Evolutionary conservation across 2,329 filamentous ascomycete genomes (phyloP).

Genomic region (Thelonectria olida): DNA sequence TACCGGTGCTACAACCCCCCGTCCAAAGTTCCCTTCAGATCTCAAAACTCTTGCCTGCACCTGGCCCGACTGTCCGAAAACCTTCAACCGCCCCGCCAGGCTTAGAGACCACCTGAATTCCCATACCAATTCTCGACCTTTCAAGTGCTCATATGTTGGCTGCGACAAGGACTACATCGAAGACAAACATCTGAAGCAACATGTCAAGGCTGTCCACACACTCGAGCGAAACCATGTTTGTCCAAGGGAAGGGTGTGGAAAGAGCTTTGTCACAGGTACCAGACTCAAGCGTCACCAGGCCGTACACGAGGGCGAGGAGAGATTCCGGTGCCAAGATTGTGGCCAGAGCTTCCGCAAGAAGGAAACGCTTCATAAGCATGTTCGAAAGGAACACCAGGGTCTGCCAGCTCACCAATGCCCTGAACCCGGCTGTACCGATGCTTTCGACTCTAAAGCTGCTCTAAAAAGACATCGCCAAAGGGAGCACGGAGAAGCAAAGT

Average conservation of each 20-base stretch:
- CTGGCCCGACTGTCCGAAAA: constrained; percentile 78
- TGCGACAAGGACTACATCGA: constrained; percentile 89
- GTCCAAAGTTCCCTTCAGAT: constrained; percentile 70
- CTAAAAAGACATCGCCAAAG: constrained; percentile 77
- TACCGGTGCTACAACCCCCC: constrained; percentile 51
- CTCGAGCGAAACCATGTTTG: constrained; percentile 76
- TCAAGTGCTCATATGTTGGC: constrained; percentile 72
- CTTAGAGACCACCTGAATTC: constrained; percentile 83
- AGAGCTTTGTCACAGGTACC: constrained; percentile 83
- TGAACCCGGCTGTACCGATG: constrained; percentile 67
- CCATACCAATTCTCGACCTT: constrained; percentile 86
- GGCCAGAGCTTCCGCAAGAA: constrained; percentile 86
- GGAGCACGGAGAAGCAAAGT: constrained; percentile 74
- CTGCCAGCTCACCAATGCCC: constrained; percentile 77
- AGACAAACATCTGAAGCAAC: constrained; percentile 85
- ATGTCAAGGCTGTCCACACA: constrained; percentile 84
- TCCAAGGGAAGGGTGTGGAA: constrained; percentile 76
- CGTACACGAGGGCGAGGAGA: constrained; percentile 78
- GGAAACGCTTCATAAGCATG: constrained; percentile 84
- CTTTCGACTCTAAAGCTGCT: constrained; percentile 77
- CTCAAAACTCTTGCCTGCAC: constrained; percentile 82
- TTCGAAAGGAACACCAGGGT: constrained; percentile 78
- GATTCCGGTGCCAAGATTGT: constrained; percentile 80
- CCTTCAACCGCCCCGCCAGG: constrained; percentile 87
- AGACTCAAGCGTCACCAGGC: constrained; percentile 79